Percentiles rank a stretch among this genome's conserved stretches.
Evolutionary conservation across 495 filamentous ascomycete genomes (phyloP).

Genomic region (Chaetomium tenue): DNA sequence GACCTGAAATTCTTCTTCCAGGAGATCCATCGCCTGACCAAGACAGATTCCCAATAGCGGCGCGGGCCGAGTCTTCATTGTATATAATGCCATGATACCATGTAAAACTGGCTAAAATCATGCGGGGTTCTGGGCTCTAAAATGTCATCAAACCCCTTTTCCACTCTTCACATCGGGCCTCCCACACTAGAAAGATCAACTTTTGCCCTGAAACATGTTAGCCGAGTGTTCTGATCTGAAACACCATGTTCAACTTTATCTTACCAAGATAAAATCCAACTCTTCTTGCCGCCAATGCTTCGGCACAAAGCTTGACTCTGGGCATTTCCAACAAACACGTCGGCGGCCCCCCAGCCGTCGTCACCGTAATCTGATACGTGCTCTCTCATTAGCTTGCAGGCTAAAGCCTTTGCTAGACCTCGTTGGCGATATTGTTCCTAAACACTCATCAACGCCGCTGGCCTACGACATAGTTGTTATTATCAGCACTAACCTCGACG

Average conservation of each 20-base stretch:
- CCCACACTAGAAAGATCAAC: constrained; percentile 25
- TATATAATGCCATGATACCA: constrained; percentile 14
- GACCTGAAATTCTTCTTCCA: constrained; percentile 90
- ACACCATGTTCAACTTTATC: constrained; percentile 16
- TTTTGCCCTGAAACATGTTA: constrained; percentile 24
- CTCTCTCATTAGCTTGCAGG: constrained; percentile 42
- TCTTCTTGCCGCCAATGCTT: constrained; percentile 42
- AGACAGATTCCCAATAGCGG: constrained; percentile 24
- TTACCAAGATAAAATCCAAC: constrained; percentile 46
- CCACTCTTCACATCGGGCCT: constrained; percentile 17
- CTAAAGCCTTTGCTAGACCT: constrained; percentile 48
- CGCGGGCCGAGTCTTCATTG: not conserved
- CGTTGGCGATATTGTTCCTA: constrained; percentile 43
- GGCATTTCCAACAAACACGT: constrained; percentile 43
- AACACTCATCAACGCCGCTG: not conserved
- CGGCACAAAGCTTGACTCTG: constrained; percentile 45
- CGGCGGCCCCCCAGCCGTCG: constrained; percentile 44
- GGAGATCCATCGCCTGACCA: constrained; percentile 75
- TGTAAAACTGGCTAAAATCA: not conserved
- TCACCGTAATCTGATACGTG: constrained; percentile 38
- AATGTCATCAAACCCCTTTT: not conserved
- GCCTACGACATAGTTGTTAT: not conserved
- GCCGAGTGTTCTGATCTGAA: not conserved
- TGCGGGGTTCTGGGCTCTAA: not conserved
- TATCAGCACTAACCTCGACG: constrained; percentile 34